Conservation (phyloP, 768 basidiomycete genomes). For the Suillus subalutaceus region DNA sequence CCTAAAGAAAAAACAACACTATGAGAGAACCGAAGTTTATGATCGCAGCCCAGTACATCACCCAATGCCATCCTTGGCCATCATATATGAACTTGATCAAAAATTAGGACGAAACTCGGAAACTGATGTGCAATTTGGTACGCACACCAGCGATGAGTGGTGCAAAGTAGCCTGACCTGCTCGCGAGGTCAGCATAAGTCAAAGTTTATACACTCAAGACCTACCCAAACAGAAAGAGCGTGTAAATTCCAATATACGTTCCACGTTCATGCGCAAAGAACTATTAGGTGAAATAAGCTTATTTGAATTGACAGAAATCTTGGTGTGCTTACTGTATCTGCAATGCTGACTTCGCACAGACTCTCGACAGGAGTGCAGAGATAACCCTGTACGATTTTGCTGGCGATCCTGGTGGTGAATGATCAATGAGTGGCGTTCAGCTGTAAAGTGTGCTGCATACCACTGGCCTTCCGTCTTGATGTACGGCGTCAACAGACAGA, state of each 20-base stretch:
- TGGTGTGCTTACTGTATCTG: constrained; percentile 17
- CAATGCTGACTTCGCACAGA: constrained; percentile 23
- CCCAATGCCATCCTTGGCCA: constrained; percentile 25
- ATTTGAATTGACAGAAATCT: background rate
- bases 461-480: constrained; percentile 23
- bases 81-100: constrained; percentile 21
- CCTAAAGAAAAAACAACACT: constrained; percentile 22
- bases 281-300: constrained; percentile 9
- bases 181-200: background rate
- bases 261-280: constrained; percentile 26
- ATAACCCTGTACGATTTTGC: constrained; percentile 23
- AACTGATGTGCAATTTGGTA: background rate
- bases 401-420: constrained; percentile 18
- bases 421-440: background rate
- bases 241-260: constrained; percentile 23
- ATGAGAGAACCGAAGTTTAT: constrained; percentile 22
- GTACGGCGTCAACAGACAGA: constrained; percentile 23
- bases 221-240: constrained; percentile 22
- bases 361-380: constrained; percentile 27
- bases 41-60: constrained; percentile 26
- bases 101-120: background rate
- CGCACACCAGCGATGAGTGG: constrained; percentile 24
- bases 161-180: constrained; percentile 24
- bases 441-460: constrained; percentile 7
- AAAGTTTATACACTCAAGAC: background rate